These are phyloP conservation scores for Penicillium soppii DNA, from an alignment of 495 filamentous ascomycete genomes.

Conservation along the genomic window DNA sequence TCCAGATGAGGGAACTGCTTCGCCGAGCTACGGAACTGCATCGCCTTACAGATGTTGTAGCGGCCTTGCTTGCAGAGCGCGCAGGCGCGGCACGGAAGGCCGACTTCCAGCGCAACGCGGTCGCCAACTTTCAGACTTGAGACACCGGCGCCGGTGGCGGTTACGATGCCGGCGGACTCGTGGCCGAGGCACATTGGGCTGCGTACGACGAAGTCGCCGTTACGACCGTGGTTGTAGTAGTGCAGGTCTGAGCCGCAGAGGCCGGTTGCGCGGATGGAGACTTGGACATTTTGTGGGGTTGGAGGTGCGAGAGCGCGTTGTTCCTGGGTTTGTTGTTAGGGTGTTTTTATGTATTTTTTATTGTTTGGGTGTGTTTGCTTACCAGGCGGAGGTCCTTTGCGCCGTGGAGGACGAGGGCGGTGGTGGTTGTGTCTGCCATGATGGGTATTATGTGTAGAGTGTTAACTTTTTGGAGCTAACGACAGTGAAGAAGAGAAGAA, in stretches of 20 bases:
- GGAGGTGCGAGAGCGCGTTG: slow-evolving; percentile 34
- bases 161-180: slow-evolving; percentile 72
- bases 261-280: slow-evolving; percentile 71
- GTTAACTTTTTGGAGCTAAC: too few relatives aligned
- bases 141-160: slow-evolving; percentile 55
- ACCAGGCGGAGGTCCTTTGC: slow-evolving; percentile 67
- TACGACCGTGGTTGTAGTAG: slow-evolving; percentile 83
- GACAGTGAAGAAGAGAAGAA: neutral
- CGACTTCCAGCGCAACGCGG: slow-evolving; percentile 79
- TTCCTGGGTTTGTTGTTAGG: slow-evolving; percentile 36
- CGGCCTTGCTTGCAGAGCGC: slow-evolving; percentile 63
- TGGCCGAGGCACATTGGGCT: slow-evolving; percentile 75
- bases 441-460: slow-evolving; percentile 4
- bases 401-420: slow-evolving; percentile 69
- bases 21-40: slow-evolving; percentile 77
- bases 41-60: slow-evolving; percentile 82
- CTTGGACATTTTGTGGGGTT: slow-evolving; percentile 66
- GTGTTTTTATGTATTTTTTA: neutral
- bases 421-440: slow-evolving; percentile 32
- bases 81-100: slow-evolving; percentile 74
- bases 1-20: slow-evolving; percentile 77
- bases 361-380: slow-evolving; percentile 22
- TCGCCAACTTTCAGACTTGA: slow-evolving; percentile 56
- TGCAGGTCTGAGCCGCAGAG: slow-evolving; percentile 84
- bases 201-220: slow-evolving; percentile 75